Conservation (phyloP, 106 monocot genomes). For the Acorus calamus region DNA sequence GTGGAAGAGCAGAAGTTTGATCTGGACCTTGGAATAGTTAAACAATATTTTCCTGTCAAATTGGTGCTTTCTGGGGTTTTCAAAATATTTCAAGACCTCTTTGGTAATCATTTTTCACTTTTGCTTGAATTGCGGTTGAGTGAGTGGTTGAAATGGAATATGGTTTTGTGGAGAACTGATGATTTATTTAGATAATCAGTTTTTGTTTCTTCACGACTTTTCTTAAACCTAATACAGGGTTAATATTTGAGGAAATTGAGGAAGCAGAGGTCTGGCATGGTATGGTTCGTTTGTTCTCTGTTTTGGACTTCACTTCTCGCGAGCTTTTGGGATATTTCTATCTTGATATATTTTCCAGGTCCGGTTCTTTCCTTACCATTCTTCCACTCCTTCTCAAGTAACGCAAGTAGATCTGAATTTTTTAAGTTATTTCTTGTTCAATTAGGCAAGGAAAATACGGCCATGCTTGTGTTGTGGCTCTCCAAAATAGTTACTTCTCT, state of each 20-base stretch:
- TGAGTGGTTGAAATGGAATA: too few relatives aligned
- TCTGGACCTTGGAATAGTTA: conserved; percentile 56
- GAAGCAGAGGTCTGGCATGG: conserved; percentile 88
- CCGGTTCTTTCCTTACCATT: conserved; percentile 1
- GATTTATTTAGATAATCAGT: not conserved
- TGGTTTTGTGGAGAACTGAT: too few relatives aligned
- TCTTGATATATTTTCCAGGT: conserved; percentile 85
- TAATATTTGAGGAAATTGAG: conserved; percentile 65
- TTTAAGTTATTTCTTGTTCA: not conserved
- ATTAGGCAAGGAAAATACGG: conserved; percentile 78
- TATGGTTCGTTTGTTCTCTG: conserved; percentile 61
- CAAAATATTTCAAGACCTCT: conserved; percentile 81
- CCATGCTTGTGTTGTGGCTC: conserved; percentile 83
- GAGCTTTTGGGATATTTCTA: conserved; percentile 92
- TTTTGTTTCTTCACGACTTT: not conserved
- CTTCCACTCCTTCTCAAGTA: too few relatives aligned
- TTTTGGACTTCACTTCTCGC: conserved; percentile 48
- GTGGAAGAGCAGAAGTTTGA: conserved; percentile 64
- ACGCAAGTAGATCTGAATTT: not conserved
- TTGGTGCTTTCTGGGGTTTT: conserved; percentile 81
- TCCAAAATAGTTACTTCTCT: conserved; percentile 82
- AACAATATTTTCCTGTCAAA: conserved; percentile 67
- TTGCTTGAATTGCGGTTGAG: not conserved
- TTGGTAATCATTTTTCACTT: conserved; percentile 41
- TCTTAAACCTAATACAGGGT: conserved; percentile 24